phyloP scores from a whole-genome alignment of 352 stramenopile genomes.

The Pythium scleroteichum region DNA sequence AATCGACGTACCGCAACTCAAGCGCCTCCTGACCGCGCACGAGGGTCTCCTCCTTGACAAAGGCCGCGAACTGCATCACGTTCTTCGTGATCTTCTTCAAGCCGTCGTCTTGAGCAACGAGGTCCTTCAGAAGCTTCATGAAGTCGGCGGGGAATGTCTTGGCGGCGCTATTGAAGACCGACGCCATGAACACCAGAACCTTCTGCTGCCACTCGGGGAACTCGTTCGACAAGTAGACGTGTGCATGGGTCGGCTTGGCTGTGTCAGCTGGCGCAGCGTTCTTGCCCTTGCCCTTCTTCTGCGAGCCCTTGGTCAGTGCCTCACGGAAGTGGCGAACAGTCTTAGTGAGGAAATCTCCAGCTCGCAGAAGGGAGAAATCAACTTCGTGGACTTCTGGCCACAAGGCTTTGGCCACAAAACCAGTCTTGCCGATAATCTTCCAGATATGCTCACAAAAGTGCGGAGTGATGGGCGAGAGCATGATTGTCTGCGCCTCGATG shows the following conservation, averaged over 20 bases:
- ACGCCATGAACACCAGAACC: slow-evolving; percentile 80
- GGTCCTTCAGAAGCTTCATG: slow-evolving; percentile 86
- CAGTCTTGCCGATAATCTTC: slow-evolving; percentile 91
- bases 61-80: slow-evolving; percentile 97
- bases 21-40: slow-evolving; percentile 92
- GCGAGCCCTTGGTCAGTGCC: slow-evolving; percentile 64
- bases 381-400: slow-evolving; percentile 89
- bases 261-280: slow-evolving; percentile 74
- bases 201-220: slow-evolving; percentile 88
- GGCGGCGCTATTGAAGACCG: slow-evolving; percentile 43
- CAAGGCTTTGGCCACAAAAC: slow-evolving; percentile 87
- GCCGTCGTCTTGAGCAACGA: slow-evolving; percentile 70
- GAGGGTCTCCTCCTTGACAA: slow-evolving; percentile 93
- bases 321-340: slow-evolving; percentile 92
- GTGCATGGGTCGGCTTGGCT: slow-evolving; percentile 87
- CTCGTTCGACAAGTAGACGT: slow-evolving; percentile 85
- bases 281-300: slow-evolving; percentile 90
- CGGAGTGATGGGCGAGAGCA: slow-evolving; percentile 96
- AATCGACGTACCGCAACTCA: slow-evolving; percentile 76
- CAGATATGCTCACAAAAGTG: slow-evolving; percentile 95
- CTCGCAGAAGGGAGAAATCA: slow-evolving; percentile 91
- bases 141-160: slow-evolving; percentile 83
- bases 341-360: slow-evolving; percentile 93
- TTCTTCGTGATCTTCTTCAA: slow-evolving; percentile 93
- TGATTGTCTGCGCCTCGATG: slow-evolving; percentile 92